Conservation (phyloP, 1,139 yeast species). For the Zygoascus meyerae region DNA sequence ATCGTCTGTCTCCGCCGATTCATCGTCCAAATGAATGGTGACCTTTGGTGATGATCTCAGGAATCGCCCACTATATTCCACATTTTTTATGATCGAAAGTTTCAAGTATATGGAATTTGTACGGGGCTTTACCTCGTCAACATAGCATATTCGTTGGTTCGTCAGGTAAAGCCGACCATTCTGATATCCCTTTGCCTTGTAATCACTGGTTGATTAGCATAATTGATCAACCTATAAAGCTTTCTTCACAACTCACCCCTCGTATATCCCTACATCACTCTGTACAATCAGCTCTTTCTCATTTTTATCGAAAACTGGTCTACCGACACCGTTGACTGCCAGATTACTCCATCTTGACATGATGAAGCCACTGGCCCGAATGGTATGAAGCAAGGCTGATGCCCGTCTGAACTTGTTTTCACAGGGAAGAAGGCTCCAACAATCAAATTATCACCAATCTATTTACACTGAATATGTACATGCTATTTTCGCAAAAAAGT, state of each 20-base stretch:
- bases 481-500: not conserved
- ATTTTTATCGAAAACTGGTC: constrained; percentile 41
- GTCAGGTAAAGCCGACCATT: constrained; percentile 77
- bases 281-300: constrained; percentile 41
- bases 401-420: too few species aligned
- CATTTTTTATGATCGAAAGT: constrained; percentile 41
- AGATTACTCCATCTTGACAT: constrained; percentile 38
- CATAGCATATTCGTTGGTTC: constrained; percentile 62
- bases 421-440: too few species aligned
- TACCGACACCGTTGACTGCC: constrained; percentile 42
- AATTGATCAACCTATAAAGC: not conserved
- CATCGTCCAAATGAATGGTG: constrained; percentile 35
- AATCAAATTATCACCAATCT: not conserved
- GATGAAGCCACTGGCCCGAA: not conserved
- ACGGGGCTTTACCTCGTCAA: constrained; percentile 47
- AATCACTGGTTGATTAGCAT: constrained; percentile 40
- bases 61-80: constrained; percentile 52
- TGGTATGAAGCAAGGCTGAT: not conserved
- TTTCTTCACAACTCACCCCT: constrained; percentile 26
- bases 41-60: constrained; percentile 77
- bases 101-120: constrained; percentile 47
- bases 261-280: constrained; percentile 32
- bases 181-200: constrained; percentile 59
- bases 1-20: constrained; percentile 9
- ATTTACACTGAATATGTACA: constrained; percentile 1